Base-by-base conservation (phyloP, 1,284 basidiomycete species). In the Trametes hirsuta region DNA sequence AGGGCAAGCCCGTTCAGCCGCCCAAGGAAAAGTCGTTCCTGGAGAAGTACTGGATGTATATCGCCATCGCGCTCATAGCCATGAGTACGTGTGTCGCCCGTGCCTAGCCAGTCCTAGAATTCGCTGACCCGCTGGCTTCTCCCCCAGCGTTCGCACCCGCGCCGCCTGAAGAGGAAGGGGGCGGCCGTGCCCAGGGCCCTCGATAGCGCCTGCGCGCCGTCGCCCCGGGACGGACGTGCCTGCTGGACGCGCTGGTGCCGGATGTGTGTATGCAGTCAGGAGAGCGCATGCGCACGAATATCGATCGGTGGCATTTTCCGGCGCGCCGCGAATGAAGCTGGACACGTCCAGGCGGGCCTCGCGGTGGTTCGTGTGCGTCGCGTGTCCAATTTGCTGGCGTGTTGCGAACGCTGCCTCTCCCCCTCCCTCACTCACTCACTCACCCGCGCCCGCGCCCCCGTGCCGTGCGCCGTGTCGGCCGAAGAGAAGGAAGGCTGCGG, bases 31-130 rank as follows among this genome's bases (percentile, higher is more conserved):
- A 94, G 75, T 78, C 84, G 9, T 93, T 95, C 74, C 62, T 95
- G 39, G 89, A 93, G 71, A 95, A 95, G 74, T 95, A 95, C 75
- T 95, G 94, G 92, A 77, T 95, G 74, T 93, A 94, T 68, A 84
- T 93, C 50, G 77, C 82, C 35, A 80, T 85, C 2, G 74, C 82
- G 34, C 74, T 94, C 15, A 75, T 88, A 37, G 80, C 83, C 34
- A 69, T 89, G 37, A 60, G 90, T 90, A 66, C 72, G 87, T 82
- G 45, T 36, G 41, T 49, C 14, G 12, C 11, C 6, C 39, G 12
- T 40, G 14, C 39, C 36, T 10, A 8, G 6, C 44, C 34, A 30
- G n/a, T 35, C 47, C 37, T 10, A 25, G 11, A 36, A 37, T 15
- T n/a, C 37, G 46, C 55, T 66, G 51, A 62, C 47, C 24, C n/a